Base-by-base conservation (phyloP, 306 rosid genomes). In the Hippophae tibetana region DNA sequence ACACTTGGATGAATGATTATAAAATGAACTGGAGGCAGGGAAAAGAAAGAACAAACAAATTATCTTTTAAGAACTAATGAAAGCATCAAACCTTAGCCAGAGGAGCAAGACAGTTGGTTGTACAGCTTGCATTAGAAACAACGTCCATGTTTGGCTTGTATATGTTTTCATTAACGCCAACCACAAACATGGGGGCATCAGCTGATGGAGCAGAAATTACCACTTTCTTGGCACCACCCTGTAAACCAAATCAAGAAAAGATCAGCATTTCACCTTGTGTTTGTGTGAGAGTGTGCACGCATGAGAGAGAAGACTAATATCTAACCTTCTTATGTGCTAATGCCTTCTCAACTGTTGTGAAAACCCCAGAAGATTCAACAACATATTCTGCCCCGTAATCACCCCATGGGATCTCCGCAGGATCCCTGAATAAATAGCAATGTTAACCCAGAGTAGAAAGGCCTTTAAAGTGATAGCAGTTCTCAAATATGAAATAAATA, bases 181-280 rank as follows among this genome's bases (percentile, higher is more conserved):
- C 78, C 45, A 92, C 99, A 64, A 88, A 92, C 99, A 92, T 92
- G 18, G 99, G 99, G 60, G 99, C 99, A 75, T 92, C 94, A 42
- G 99, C 93, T 50, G 99, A 92, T 61, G 99, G 99, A 82, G 99
- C 99, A 14, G 99, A 92, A 70, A 88, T 92, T 59, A 92, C 77
- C 26, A 92, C 92, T 75, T 92, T 88, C 78, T 80, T 88, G 63
- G 99, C 99, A 71, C 99, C 99, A 75, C 71, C 96, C 99, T 92
- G 65, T 50, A 79, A 69, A 59, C 51, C 41, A 38, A 60, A 64
- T 70, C 54, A 50, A 70, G 57, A 40, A 74, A n/a, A 71, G 61
- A 44, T 68, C 18, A 18, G 38, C 38, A 52, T 60, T 69, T 50
- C 43, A 42, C 40, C 42, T 26, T 42, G 60, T 10, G 14, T 13